These are phyloP conservation scores for Peronospora tabacina DNA, from an alignment of 352 stramenopile genomes.

Conservation along the genomic window DNA sequence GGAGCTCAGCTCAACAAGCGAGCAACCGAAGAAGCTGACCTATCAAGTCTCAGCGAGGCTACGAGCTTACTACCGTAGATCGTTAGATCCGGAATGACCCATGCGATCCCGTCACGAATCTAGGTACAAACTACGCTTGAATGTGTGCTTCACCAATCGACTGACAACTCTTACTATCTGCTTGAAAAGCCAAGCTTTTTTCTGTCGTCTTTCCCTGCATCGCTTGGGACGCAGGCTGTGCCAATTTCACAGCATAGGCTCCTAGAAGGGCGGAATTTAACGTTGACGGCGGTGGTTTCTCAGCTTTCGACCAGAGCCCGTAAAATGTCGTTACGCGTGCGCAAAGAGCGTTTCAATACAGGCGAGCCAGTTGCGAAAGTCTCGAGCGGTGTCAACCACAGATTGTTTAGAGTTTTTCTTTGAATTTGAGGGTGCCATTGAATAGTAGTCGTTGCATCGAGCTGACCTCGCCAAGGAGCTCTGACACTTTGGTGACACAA, in stretches of 20 bases:
- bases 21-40: background rate
- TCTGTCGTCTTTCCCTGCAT: slow-evolving; percentile 13
- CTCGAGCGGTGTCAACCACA: background rate
- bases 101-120: too few relatives aligned
- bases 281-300: too few relatives aligned
- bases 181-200: slow-evolving; percentile 11
- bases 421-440: too few relatives aligned
- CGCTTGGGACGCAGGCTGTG: background rate
- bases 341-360: slow-evolving; percentile 16
- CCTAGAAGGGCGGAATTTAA: background rate
- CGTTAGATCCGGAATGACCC: background rate
- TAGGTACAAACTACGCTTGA: too few relatives aligned
- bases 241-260: background rate
- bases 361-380: background rate
- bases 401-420: too few relatives aligned
- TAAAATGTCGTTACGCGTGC: slow-evolving; percentile 12
- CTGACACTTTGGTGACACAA: too few relatives aligned
- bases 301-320: background rate
- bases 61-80: background rate
- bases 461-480: too few relatives aligned
- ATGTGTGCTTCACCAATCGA: background rate
- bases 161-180: too few relatives aligned
- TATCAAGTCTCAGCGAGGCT: background rate
- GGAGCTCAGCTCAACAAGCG: background rate
- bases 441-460: too few relatives aligned